These are phyloP conservation scores for Daucus carota DNA, from an alignment of 129 eudicot species.

Conservation along the genomic window DH1_v3.0 NC_030385.2:33544501-33545000, in stretches of 20 bases:
- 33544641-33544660: constrained; percentile 60
- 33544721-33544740: neutral
- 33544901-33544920: constrained; percentile 37
- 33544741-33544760: no score
- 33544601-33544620: constrained; percentile 53
- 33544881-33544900: constrained; percentile 43
- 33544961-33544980: neutral
- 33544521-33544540: neutral
- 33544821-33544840: constrained; percentile 54
- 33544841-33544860: constrained; percentile 62
- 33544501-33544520: neutral
- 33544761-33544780: constrained; percentile 46
- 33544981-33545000: neutral
- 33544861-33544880: constrained; percentile 60
- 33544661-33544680: constrained; percentile 29
- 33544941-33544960: neutral
- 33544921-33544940: constrained; percentile 44
- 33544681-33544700: neutral
- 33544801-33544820: constrained; percentile 50
- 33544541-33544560: neutral
- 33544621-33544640: constrained; percentile 65
- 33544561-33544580: neutral
- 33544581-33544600: constrained; percentile 23
- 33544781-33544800: constrained; percentile 43
- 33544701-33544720: neutral